Evolutionary conservation across 2,329 filamentous ascomycete species (phyloP), one percentile per base, ranked within the genome.

Genomic region (Emydomyces testavorans): DNA sequence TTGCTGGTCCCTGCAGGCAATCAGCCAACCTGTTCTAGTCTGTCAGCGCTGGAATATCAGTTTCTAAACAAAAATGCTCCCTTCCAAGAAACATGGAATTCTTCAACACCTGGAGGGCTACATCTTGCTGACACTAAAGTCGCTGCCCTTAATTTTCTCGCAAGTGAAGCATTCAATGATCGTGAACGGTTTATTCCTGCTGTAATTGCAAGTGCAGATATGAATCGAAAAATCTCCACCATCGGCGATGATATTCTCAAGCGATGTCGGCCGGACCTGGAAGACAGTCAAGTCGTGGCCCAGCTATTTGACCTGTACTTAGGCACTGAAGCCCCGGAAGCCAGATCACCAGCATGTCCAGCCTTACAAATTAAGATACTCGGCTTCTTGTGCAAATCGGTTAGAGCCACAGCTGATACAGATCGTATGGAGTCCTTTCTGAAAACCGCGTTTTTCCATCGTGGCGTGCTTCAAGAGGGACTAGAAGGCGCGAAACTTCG

Each of bases 191-290:
- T 95, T 57, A 64, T 95, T 10, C 83, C 90, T 0, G 83, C 87
- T 0, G 67, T 96, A 1, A 88, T 85, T 61, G 88, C 89, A 4
- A 82, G 87, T 21, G 82, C 87, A 0, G 89, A 89, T 64, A 71
- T 80, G 1, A 92, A 95, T 39, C 39, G 43, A 54, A 86, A 82
- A 29, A 78, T 95, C 31, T 80, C 85, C 8, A 79, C 83, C n/a
- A 70, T 86, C n/a, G 90, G 85, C 0, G 87, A 95, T 49, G 88
- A 94, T 57, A 78, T 93, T 41, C 66, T 96, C 54, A 98, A 95
- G 65, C 76, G 89, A 54, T 83, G 78, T 24, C 75, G 72, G 23
- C 70, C 77, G 7, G 71, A 78, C 1, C 69, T 95, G 21, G 90
- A 96, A 61, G 76, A 86, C 52, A 58, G 71, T 7, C 56, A 62